A percentile compares a stretch with the other conserved stretches of the same genome.
These are phyloP conservation scores for Coemansia sp. DNA, from an alignment of 192 early-diverging fungal genomes.

Conservation along the genomic window DNA sequence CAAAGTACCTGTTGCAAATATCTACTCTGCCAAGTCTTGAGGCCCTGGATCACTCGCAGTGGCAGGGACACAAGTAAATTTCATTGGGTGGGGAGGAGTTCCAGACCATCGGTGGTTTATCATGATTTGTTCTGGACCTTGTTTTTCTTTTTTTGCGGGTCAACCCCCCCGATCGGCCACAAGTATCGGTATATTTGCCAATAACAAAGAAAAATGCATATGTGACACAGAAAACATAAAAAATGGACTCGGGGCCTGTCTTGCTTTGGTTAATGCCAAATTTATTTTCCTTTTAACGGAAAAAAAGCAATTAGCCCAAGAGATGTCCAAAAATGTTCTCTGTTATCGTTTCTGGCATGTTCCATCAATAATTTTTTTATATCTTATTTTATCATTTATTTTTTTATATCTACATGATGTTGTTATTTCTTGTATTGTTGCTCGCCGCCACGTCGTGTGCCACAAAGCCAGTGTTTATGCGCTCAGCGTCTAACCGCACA, in stretches of 20 bases:
- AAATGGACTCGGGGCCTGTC: not conserved
- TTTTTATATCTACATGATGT: not conserved
- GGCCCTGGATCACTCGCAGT: constrained; percentile 62
- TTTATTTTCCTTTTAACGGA: not conserved
- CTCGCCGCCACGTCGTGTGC: not conserved
- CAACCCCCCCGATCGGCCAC: not conserved
- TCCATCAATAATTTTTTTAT: not conserved
- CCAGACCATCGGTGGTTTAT: not conserved
- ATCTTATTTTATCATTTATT: not conserved
- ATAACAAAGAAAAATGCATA: too few species aligned
- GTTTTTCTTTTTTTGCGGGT: not conserved
- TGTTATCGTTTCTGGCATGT: not conserved
- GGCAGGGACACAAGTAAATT: constrained; percentile 41
- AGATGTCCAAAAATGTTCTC: not conserved
- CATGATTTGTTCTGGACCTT: not conserved
- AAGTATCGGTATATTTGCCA: not conserved
- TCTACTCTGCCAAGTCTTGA: constrained; percentile 58
- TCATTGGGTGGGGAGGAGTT: not conserved
- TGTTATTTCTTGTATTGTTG: not conserved
- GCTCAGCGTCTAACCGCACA: constrained; percentile 11
- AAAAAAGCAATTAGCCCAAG: not conserved
- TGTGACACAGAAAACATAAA: too few species aligned
- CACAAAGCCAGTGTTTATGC: constrained; percentile 21
- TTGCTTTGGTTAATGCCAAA: not conserved
- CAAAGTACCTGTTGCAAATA: constrained; percentile 65